Conservation (phyloP, 495 filamentous ascomycete genomes). For the Delitschia confertaspora region DNA sequence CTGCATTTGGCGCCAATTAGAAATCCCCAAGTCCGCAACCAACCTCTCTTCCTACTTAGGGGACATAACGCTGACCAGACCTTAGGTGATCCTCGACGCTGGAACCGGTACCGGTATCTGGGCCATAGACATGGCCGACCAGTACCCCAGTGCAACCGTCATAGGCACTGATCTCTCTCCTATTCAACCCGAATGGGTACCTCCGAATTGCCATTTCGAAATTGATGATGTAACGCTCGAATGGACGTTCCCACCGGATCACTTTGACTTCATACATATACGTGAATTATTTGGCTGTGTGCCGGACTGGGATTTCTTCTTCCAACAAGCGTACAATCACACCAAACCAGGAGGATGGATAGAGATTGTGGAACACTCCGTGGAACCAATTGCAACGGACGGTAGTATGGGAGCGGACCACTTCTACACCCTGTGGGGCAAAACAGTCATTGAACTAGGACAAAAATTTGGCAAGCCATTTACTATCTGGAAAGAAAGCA, state of each 20-base stretch:
- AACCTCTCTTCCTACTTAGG: too few relatives aligned
- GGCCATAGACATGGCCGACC: conserved; percentile 33
- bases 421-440: conserved; percentile 25
- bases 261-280: conserved; percentile 33
- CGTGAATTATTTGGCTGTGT: conserved; percentile 28
- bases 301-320: conserved; percentile 28
- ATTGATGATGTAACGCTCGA: conserved; percentile 43
- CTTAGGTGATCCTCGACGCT: conserved; percentile 26
- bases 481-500: conserved; percentile 15
- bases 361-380: conserved; percentile 27
- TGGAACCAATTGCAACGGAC: conserved; percentile 22
- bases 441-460: conserved; percentile 20
- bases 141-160: conserved; percentile 49
- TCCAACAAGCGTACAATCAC: conserved; percentile 22
- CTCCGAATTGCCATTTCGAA: conserved; percentile 52
- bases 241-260: conserved; percentile 40
- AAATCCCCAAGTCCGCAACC: conserved; percentile 12
- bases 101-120: conserved; percentile 33
- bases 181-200: conserved; percentile 49
- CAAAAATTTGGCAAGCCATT: conserved; percentile 26
- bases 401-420: conserved; percentile 18
- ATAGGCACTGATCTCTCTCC: conserved; percentile 56
- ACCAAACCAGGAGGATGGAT: conserved; percentile 31
- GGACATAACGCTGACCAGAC: neutral
- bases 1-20: conserved; percentile 30